These are phyloP conservation scores for Coemansia sp. DNA, from an alignment of 192 early-diverging fungal species.

Conservation along the genomic window DNA sequence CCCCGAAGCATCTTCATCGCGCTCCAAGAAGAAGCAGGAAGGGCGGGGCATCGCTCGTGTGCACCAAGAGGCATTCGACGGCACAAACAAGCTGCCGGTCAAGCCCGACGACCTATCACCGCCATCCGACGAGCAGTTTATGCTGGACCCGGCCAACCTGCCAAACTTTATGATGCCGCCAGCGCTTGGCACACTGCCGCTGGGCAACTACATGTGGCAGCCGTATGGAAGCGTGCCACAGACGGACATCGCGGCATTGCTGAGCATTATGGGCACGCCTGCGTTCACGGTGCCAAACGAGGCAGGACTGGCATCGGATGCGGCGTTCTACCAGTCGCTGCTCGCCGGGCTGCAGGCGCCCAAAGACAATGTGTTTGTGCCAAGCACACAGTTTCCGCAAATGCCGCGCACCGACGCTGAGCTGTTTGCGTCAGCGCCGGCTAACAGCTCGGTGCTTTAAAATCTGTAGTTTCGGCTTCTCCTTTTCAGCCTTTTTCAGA, in stretches of 20 bases:
- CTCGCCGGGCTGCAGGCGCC: constrained; percentile 12
- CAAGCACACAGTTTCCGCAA: neutral
- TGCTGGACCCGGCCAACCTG: constrained; percentile 48
- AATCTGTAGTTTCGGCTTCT: neutral
- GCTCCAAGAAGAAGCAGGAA: constrained; percentile 34
- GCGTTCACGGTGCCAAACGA: neutral
- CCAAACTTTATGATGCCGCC: constrained; percentile 48
- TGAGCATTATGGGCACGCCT: constrained; percentile 26
- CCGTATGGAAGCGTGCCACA: constrained; percentile 5
- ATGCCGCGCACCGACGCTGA: neutral
- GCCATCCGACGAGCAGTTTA: constrained; percentile 37
- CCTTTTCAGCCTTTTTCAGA: neutral
- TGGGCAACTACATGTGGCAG: neutral
- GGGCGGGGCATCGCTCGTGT: constrained; percentile 33
- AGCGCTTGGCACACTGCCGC: constrained; percentile 5
- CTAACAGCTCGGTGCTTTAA: constrained; percentile 8
- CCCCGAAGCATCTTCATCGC: neutral
- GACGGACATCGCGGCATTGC: constrained; percentile 23
- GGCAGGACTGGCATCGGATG: neutral
- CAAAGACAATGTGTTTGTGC: neutral
- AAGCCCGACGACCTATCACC: constrained; percentile 44
- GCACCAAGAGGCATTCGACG: constrained; percentile 51
- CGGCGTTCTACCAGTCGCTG: constrained; percentile 35
- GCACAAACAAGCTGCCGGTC: constrained; percentile 50
- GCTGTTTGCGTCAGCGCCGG: constrained; percentile 4